Evolutionary conservation across 192 early-diverging fungal species (phyloP), one percentile per base, ranked within the genome.

Genomic region (Linnemannia zychae): DNA sequence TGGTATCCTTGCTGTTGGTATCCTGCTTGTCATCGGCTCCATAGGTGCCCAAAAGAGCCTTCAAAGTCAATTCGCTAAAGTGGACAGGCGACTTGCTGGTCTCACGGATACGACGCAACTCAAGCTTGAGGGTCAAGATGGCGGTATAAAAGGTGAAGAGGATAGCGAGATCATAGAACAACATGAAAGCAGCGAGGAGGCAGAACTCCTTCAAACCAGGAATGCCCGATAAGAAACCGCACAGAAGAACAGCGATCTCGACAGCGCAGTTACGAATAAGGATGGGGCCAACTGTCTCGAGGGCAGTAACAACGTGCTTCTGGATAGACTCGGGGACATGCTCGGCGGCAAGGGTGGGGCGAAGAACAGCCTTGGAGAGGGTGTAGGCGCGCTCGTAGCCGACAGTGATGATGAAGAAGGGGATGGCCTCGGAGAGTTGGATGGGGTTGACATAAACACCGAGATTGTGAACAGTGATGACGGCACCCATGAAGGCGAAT

Each of bases 401-500:
- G 37, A 99, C 93, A 37, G 95, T 96, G 66, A 97, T 94, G 44
- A 96, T 94, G 63, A 98, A 92, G 88, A 98, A 97, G 7, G 97
- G 97, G 79, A 97, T 91, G 13, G 96, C 96, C 88, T 99, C 96
- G 71, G 93, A 89, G 67, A 82, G 91, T 28, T 95, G 90, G 33
- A 94, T 92, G 6, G 92, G 92, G 88, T 94, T 93, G 38, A 96
- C 91, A 22, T 90, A 84, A 40, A 93, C 91, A 7, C 94, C 94
- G 37, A 96, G 88, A 28, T 91, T 69, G 81, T 93, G 93, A n/a
- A 93, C 91, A 18, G 93, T 91, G 50, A 92, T 88, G 50, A 95
- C 89, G 11, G 95, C 93, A 72, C 92, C 90, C 84, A 95, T 92
- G 76, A 96, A 96, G 0, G 95, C 93, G 77, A 93, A 95, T 77